Evolutionary conservation across 768 basidiomycete species (phyloP).

Genomic region (Russula brevipes): DNA sequence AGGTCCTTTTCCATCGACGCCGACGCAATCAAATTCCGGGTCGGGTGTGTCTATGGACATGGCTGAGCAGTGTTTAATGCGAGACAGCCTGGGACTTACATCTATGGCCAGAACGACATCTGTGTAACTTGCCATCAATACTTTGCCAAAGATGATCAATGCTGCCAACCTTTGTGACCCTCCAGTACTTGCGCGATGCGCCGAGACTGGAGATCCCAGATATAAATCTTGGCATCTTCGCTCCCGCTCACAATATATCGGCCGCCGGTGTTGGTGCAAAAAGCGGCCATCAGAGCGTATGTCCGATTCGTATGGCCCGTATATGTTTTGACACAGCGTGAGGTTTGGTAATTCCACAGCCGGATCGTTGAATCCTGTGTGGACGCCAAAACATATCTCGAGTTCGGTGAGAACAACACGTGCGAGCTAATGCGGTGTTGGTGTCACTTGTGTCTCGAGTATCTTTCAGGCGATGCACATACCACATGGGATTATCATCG

Average conservation of each 20-base stretch:
- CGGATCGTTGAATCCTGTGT: constrained; percentile 94
- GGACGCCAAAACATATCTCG: constrained; percentile 79
- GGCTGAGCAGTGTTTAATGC: constrained; percentile 11
- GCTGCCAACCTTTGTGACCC: constrained; percentile 67
- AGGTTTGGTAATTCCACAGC: constrained; percentile 90
- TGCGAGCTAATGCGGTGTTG: constrained; percentile 53
- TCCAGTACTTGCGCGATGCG: constrained; percentile 69
- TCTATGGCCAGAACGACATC: constrained; percentile 75
- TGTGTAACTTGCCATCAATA: constrained; percentile 21
- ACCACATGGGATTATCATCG: constrained; percentile 94
- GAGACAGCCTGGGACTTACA: constrained; percentile 31
- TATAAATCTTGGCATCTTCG: constrained; percentile 81
- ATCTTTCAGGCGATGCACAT: constrained; percentile 20
- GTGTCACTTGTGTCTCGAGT: neutral
- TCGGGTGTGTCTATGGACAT: constrained; percentile 65
- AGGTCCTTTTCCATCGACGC: constrained; percentile 89
- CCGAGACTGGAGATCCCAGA: constrained; percentile 87
- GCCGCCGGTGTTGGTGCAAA: constrained; percentile 47
- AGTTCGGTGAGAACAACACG: constrained; percentile 90
- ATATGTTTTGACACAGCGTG: constrained; percentile 90
- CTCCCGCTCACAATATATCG: constrained; percentile 82
- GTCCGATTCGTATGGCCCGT: constrained; percentile 82
- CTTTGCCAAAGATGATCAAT: neutral
- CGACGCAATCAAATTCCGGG: constrained; percentile 69
- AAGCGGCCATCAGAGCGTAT: constrained; percentile 70